Evolutionary conservation across 331 rosid species (phyloP), one percentile per base, ranked within the genome.

Genomic region (Quercus lobata): DNA sequence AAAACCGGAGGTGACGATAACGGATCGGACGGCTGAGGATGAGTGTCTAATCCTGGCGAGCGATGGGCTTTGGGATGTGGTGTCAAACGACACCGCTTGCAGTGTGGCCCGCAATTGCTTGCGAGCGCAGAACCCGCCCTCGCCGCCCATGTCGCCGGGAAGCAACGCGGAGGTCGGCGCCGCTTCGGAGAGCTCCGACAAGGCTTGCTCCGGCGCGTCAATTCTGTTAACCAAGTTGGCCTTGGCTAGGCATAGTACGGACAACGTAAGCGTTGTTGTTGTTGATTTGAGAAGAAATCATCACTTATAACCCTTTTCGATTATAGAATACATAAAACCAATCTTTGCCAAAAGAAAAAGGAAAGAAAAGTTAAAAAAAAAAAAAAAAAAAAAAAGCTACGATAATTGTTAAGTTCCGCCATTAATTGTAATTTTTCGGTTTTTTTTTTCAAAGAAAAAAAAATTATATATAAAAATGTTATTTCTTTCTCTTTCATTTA

Each of bases 11-110:
- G 97, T 95, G 69, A 89, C 82, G 70, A 82, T 88, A 9, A 90
- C 81, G 52, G 92, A 90, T 22, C 87, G 97, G 35, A 86, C 82
- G 5, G 86, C 69, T 18, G 94, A 83, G 35, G 98, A 95, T 7
- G 97, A 95, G 79, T 95, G 97, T 74, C 69, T 95, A 61, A 89
- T 95, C 8, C 46, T 95, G 25, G 98, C 97, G 1, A 94, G 93
- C 73, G 98, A 95, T 22, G 97, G 97, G 2, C 58, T 95, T 2
- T 95, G 97, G 98, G 97, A 95, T 55, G 98, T 95, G 58, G 94
- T 95, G 1, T 81, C 95, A 1, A 95, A 95, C 76, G 96, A 95
- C 14, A 87, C 89, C 2, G 98, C 98, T 0, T 92, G 97, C 17
- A 84, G 96, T 1, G 97, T 88, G 14, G 98, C 85, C 0, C 84